Evolutionary conservation across 305 asterid genomes (phyloP).

Genomic region (Ajuga reptans): DNA sequence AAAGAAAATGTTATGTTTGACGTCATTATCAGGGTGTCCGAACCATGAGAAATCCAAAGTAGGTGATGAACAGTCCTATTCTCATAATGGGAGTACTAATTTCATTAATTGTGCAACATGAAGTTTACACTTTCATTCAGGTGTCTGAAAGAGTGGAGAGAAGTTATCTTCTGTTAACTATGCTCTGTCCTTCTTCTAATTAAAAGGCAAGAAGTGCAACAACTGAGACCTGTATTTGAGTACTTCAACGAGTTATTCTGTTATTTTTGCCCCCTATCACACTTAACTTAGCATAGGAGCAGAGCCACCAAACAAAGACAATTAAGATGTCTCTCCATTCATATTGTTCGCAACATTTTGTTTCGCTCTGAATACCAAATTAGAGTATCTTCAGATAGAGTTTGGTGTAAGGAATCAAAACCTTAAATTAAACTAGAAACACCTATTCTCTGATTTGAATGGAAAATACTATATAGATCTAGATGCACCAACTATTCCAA

Average conservation of each 20-base stretch:
- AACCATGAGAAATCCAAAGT: not conserved
- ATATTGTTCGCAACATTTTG: not conserved
- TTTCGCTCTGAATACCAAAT: not conserved
- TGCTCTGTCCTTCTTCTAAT: not conserved
- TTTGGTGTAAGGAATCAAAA: not conserved
- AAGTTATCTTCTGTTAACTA: not conserved
- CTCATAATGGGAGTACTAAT: not conserved
- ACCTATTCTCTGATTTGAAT: not conserved
- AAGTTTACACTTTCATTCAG: not conserved
- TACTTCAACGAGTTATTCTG: not conserved
- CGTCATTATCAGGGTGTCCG: constrained; percentile 9
- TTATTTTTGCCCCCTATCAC: not conserved
- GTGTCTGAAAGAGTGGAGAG: not conserved
- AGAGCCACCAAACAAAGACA: too few relatives aligned
- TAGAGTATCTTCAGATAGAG: not conserved
- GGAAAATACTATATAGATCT: too few relatives aligned
- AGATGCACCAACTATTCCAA: too few relatives aligned
- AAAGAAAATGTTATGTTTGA: not conserved
- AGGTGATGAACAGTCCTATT: not conserved
- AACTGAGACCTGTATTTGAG: not conserved
- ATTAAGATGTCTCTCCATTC: not conserved
- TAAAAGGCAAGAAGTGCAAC: not conserved
- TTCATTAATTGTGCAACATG: not conserved
- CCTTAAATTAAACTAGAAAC: not conserved
- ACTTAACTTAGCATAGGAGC: too few relatives aligned